Evolutionary conservation across 2,329 filamentous ascomycete species (phyloP).

Genomic region (Fusarium hostae): DNA sequence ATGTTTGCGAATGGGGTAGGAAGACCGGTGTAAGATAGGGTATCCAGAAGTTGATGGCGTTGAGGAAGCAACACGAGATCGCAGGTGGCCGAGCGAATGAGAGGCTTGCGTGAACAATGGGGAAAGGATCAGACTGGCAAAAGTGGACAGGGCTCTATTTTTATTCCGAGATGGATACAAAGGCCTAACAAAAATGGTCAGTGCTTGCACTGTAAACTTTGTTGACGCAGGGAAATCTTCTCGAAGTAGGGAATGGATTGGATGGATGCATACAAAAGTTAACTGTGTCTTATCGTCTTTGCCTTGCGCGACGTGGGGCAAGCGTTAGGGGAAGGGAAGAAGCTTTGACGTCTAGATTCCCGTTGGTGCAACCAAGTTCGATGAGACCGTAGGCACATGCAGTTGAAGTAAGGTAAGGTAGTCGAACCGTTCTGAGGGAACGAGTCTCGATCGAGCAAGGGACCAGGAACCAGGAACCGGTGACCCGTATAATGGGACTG

Average conservation of each 20-base stretch:
- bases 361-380: constrained; percentile 29
- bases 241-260: constrained; percentile 28
- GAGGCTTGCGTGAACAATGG: constrained; percentile 5
- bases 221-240: constrained; percentile 33
- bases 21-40: constrained; percentile 3
- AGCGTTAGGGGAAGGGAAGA: constrained; percentile 27
- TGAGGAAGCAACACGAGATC: constrained; percentile 31
- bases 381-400: constrained; percentile 1
- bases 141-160: constrained; percentile 21
- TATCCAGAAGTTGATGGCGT: constrained; percentile 17
- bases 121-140: constrained; percentile 16
- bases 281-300: constrained; percentile 21
- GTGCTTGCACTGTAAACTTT: background rate
- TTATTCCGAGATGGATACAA: constrained; percentile 14
- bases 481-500: constrained; percentile 12
- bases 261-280: constrained; percentile 20
- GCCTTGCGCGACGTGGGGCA: constrained; percentile 36
- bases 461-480: constrained; percentile 33
- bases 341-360: constrained; percentile 37
- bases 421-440: background rate
- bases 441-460: constrained; percentile 30
- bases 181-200: background rate
- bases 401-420: background rate
- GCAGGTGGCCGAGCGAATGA: constrained; percentile 22
- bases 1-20: constrained; percentile 25